Base-by-base conservation (phyloP, 2,329 filamentous ascomycete genomes). In the Didymellaceae sp. region DNA sequence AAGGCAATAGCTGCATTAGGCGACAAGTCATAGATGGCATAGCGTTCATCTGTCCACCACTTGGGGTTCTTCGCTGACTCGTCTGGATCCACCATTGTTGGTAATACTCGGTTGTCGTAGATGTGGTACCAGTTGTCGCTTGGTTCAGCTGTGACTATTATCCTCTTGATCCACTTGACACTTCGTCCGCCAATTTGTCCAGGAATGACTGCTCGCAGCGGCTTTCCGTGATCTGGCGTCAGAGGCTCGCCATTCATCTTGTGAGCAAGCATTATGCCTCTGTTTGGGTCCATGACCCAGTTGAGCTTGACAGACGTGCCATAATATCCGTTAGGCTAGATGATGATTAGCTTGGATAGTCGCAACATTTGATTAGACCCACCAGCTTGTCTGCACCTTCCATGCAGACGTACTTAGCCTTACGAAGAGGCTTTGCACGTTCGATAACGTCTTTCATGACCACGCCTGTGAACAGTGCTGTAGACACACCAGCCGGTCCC, bases 51-150 rank as follows among this genome's bases (percentile, higher is more conserved):
- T 63, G 79, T 87, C 92, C 92, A 97, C 77, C 86, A 90, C 17
- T 87, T 83, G 0, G 85, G 83, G 44, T 91, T 79, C 55, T 88
- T 83, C 2, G 86, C 86, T 51, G 89, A 87, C 67, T 88, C 86
- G 60, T 96, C 91, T 0, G 92, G 91, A 9, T 86, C 87, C 13
- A 96, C 81, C 82, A 86, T 92, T 0, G 91, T 96, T 5, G 92
- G 92, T 30, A 97, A 75, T 1, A 97, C 91, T 51, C 91, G 80
- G 68, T 97, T 97, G 71, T 97, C 92, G 72, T 94, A 92, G 55
- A 95, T 91, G 72, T 97, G 92, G 65, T 96, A 96, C 90, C 91
- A 96, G 67, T 95, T 96, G 56, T 93, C 87, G 67, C 91, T 96
- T 0, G 91, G 91, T 18, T 81, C 78, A 8, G 86, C 82, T 0